Base-by-base conservation (phyloP, 345 rosid genomes). In the Hevea brasiliensis region DNA sequence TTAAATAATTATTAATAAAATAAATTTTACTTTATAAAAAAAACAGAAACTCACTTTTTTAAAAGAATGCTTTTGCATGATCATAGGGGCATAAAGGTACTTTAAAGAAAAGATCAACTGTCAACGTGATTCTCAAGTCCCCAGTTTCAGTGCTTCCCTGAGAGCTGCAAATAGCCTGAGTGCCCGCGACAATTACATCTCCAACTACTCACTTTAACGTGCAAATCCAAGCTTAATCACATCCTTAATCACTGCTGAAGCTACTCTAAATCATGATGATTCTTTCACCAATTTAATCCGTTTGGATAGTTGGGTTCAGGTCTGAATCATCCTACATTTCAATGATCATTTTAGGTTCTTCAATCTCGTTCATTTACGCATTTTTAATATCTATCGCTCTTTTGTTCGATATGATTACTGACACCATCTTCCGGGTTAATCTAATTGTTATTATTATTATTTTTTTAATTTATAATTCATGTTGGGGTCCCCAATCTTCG, bases 161-260 rank as follows among this genome's bases (percentile, higher is more conserved):
- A 37, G 42, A 61, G 23, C 29, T 57, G 63, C 65, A 62, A 72
- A 62, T n/a, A 12, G 76, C 20, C 42, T 56, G 70, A 23, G 55
- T 55, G 42, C 57, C 50, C 70, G 56, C 65, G 65, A 58, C 77
- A 58, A 10, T 65, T 66, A 27, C 15, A 14, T 35, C 56, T 17
- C 35, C 13, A n/a, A 44, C 32, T 26, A 17, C 57, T 40, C 53
- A 13, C 23, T 24, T 47, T 23, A 1, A 27, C 41, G 4, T 66
- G 24, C 35, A 0, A 15, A 6, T 21, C 41, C 3, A 59, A 26
- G 17, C 7, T 18, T 6, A 11, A 27, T 14, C 20, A 13, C 3
- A 3, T 15, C 15, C 65, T 4, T 35, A 13, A 47, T 47, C 15
- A 45, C 50, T 7, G n/a, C n/a, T n/a, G n/a, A n/a, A n/a, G n/a